Conservation (phyloP, 78 protist species). For the Salpingoeca rosetta region DNA sequence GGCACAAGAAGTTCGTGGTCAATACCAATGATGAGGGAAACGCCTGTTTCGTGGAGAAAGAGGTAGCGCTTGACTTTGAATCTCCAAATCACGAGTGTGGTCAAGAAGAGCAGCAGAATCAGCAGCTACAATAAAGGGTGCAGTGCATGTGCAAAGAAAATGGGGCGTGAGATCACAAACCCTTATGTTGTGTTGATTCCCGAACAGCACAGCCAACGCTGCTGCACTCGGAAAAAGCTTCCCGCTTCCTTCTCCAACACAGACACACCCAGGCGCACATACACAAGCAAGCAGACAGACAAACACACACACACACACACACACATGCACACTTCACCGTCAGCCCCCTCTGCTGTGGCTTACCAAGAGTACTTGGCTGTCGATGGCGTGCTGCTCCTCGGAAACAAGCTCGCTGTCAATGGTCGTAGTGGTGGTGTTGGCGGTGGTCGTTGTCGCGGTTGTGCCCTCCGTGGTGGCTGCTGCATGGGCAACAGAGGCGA, state of each 20-base stretch:
- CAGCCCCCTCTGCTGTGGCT: too few relatives aligned
- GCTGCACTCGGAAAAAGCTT: too few relatives aligned
- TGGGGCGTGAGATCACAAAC: not conserved
- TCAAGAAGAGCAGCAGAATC: slow-evolving; percentile 7
- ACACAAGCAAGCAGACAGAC: not conserved
- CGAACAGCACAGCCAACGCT: too few relatives aligned
- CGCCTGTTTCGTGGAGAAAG: slow-evolving; percentile 26
- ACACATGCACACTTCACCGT: too few relatives aligned
- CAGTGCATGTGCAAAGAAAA: not conserved
- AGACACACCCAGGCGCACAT: not conserved
- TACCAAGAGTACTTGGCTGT: not conserved
- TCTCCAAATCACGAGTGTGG: slow-evolving; percentile 4
- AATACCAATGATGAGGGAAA: slow-evolving; percentile 22
- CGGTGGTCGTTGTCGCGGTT: too few relatives aligned
- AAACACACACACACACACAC: not conserved
- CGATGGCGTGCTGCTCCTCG: not conserved
- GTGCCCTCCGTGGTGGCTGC: too few relatives aligned
- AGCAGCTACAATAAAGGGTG: too few relatives aligned
- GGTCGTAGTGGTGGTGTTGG: slow-evolving; percentile 1
- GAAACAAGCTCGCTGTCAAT: not conserved
- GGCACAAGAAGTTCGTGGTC: too few relatives aligned
- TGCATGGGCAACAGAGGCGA: too few relatives aligned
- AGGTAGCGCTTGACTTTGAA: slow-evolving; percentile 2
- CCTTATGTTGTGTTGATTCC: too few relatives aligned
- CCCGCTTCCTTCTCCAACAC: too few relatives aligned